A percentile compares a stretch with the other conserved stretches of the same genome.
These are phyloP conservation scores for Solanum chmielewskii DNA, from an alignment of 257 asterid species.

Conservation along the genomic window DNA sequence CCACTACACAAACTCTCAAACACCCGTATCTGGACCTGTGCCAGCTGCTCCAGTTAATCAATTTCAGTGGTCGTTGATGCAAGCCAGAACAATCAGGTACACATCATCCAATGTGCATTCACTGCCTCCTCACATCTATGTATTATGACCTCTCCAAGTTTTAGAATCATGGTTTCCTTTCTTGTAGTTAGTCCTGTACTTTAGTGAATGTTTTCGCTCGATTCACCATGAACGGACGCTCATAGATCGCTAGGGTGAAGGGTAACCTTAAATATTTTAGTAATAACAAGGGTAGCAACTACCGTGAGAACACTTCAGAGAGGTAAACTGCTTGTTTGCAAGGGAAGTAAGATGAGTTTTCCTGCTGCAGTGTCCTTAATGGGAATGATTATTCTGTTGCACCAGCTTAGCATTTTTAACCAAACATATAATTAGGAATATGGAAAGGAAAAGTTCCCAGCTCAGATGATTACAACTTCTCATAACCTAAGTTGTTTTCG, in stretches of 20 bases:
- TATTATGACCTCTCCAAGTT: not conserved
- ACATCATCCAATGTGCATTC: not conserved
- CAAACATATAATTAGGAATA: not conserved
- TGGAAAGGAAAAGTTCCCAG: not conserved
- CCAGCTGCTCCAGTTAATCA: slow-evolving; percentile 33
- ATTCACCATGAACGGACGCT: not conserved
- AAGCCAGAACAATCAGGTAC: slow-evolving; percentile 44
- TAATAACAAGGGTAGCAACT: not conserved
- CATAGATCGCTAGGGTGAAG: not conserved
- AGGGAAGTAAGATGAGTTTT: not conserved
- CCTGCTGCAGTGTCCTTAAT: not conserved
- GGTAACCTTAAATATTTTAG: not conserved
- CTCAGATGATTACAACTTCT: not conserved
- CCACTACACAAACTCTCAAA: slow-evolving; percentile 26
- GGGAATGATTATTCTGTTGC: not conserved
- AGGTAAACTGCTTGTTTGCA: not conserved
- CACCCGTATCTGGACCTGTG: slow-evolving; percentile 17
- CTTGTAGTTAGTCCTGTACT: not conserved
- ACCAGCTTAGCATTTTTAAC: not conserved
- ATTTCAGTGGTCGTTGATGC: slow-evolving; percentile 29
- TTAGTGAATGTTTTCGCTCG: not conserved
- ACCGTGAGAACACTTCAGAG: not conserved
- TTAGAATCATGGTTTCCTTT: not conserved
- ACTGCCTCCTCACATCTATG: not conserved
- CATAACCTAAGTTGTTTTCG: not conserved